Evolutionary conservation across 164 flowering plant genomes (phyloP).

Genomic region (Sextonia rubra): DNA sequence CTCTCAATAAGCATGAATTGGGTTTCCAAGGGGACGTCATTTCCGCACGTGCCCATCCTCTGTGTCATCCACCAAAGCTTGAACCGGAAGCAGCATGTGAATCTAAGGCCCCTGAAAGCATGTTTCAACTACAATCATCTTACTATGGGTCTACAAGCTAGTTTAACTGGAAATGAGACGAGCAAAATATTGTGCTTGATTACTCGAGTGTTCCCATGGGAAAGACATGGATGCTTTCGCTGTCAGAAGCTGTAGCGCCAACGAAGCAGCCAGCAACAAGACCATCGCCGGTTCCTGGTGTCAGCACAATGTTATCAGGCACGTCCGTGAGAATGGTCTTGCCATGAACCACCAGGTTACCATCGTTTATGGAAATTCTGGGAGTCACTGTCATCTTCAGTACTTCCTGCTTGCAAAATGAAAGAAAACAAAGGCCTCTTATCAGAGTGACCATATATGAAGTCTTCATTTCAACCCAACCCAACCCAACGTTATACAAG

Average conservation of each 20-base stretch:
- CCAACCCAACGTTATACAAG: too few relatives aligned
- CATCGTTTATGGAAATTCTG: conserved; percentile 61
- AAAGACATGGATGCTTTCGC: conserved; percentile 81
- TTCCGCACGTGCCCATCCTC: conserved; percentile 88
- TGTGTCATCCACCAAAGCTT: conserved; percentile 99
- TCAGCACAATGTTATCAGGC: conserved; percentile 79
- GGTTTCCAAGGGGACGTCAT: conserved; percentile 87
- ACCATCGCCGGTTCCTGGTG: conserved; percentile 65
- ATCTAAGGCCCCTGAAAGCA: conserved; percentile 64
- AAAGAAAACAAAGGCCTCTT: too few relatives aligned
- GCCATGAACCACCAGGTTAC: conserved; percentile 86
- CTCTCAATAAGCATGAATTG: conserved; percentile 93
- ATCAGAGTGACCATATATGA: too few relatives aligned
- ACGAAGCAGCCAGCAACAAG: conserved; percentile 70
- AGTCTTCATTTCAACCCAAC: too few relatives aligned
- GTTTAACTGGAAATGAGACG: too few relatives aligned
- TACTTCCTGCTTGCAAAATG: neutral
- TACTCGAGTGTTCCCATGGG: conserved; percentile 84
- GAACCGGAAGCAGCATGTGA: conserved; percentile 90
- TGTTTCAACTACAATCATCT: neutral
- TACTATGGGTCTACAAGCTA: too few relatives aligned
- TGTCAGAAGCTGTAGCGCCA: conserved; percentile 65
- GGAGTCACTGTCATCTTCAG: conserved; percentile 80
- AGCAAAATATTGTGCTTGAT: conserved; percentile 17
- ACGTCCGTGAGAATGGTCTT: conserved; percentile 80